Base-by-base conservation (phyloP, 2,329 filamentous ascomycete genomes). In the Fusarium sp. region DNA sequence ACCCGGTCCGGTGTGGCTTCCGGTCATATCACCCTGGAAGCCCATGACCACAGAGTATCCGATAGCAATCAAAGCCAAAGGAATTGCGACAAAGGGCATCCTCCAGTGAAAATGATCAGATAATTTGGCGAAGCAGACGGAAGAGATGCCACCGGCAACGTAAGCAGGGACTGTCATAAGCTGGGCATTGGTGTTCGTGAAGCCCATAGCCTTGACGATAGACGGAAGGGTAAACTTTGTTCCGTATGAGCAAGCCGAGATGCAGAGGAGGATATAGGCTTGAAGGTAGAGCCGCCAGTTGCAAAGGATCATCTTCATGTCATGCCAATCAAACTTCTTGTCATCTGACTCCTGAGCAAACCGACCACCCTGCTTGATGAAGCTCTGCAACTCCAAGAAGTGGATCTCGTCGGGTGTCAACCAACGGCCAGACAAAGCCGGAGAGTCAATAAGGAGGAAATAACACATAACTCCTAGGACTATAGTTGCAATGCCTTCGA, bases 401-500 rank as follows among this genome's bases (percentile, higher is more conserved):
- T 33, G 46, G 10, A 50, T 50, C 22, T 50, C 46, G 2, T 50
- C 33, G 6, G 46, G 10, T 20, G 33, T 18, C 46, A 50, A 26
- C 46, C 46, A 50, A 7, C 31, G 20, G 6, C 46, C 33, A 38
- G 46, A 50, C 10, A 50, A 22, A 15, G 46, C 20, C 7, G 46
- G 46, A 2, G 33, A 50, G 6, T 50, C 46, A 18, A 50, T 50
- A 24, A 50, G 46, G 10, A 50, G 22, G 46, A 50, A 94, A 80
- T 91, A 94, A 2, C 88, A 89, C 1, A 83, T 72, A 8, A 90
- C 61, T 1, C 92, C 92, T 7, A 93, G 85, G 2, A 93, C 2
- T 1, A 93, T 85, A 0, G 92, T 94, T 0, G 84, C 85, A 5
- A 94, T 83, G 2, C 92, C 92, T 79, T 92, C 89, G 11, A 92